Base-by-base conservation (phyloP, 768 basidiomycete genomes). In the Pleurotus citrinopileatus region DNA sequence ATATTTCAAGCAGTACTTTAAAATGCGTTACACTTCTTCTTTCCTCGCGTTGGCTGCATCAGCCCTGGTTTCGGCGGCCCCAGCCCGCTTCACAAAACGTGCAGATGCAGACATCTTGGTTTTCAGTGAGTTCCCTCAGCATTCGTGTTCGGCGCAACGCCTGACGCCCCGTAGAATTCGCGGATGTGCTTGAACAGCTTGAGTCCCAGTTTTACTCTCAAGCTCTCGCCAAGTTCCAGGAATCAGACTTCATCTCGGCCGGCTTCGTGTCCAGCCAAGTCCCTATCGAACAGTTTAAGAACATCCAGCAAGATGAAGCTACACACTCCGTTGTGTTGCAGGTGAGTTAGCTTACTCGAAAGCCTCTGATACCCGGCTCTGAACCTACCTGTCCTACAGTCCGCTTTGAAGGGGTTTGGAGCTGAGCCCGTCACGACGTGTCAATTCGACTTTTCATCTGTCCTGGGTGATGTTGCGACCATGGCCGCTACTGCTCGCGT, bases 401-500 rank as follows among this genome's bases (percentile, higher is more conserved):
- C 70, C 17, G 74, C 77, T 7, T 67, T 91, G 56, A 68, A 70
- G 52, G 70, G 80, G 2, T 73, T 86, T 22, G 87, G 87, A 26
- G 78, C 67, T 34, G 40, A 61, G 15, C 79, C 87, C 3, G 69
- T 88, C 51, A 72, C 73, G 10, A 71, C 65, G 22, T 93, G 91
- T 74, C 65, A 69, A 28, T 92, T 91, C 74, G 76, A 87, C 61
- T 91, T 94, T 58, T 73, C 74, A 52, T 67, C 73, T 2, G 87
- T 71, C 0, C 72, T 93, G 45, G 78, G 73, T 1, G 80, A 86
- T 64, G 89, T 91, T 32, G 27, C 77, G 3, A 85, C 83, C 12
- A 89, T 90, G 87, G 78, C 82, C 25, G 73, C 80, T 1, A 76
- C 77, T 8, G 91, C 90, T 1, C 89, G 90, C 56, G 72, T 85